Conservation (phyloP, 371 early-diverging fungal species). For the Rhizomucor miehei region DNA sequence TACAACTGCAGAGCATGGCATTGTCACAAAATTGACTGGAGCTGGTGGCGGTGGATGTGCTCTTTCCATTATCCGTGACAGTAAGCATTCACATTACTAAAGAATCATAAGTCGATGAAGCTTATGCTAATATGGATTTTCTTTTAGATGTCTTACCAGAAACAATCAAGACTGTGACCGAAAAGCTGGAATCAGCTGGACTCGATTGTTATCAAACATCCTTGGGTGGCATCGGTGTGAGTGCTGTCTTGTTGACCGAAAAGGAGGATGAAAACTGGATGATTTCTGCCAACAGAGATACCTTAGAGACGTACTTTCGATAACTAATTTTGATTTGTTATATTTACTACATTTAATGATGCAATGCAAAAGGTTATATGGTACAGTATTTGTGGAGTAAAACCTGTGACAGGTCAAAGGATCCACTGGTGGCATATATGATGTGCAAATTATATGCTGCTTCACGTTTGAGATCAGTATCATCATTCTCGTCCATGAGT, state of each 20-base stretch:
- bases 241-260: constrained; percentile 22
- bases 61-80: constrained; percentile 73
- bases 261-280: constrained; percentile 30
- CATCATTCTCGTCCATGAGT: constrained; percentile 36
- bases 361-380: constrained; percentile 28
- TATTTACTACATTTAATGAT: background rate
- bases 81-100: constrained; percentile 30
- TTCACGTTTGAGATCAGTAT: constrained; percentile 55
- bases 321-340: background rate
- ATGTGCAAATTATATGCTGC: constrained; percentile 79
- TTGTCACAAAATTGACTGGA: constrained; percentile 90
- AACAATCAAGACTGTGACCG: constrained; percentile 37
- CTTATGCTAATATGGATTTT: background rate
- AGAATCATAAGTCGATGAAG: background rate
- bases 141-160: constrained; percentile 27
- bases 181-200: constrained; percentile 51
- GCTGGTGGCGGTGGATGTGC: constrained; percentile 98
- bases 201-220: constrained; percentile 71
- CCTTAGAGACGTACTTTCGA: constrained; percentile 14
- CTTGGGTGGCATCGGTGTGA: constrained; percentile 76
- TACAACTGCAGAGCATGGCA: constrained; percentile 55
- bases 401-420: constrained; percentile 65
- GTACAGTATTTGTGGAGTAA: constrained; percentile 64
- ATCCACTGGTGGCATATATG: constrained; percentile 71
- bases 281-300: constrained; percentile 18